Conservation (phyloP, 78 protist species). For the Tieghemostelium lacteum region DNA sequence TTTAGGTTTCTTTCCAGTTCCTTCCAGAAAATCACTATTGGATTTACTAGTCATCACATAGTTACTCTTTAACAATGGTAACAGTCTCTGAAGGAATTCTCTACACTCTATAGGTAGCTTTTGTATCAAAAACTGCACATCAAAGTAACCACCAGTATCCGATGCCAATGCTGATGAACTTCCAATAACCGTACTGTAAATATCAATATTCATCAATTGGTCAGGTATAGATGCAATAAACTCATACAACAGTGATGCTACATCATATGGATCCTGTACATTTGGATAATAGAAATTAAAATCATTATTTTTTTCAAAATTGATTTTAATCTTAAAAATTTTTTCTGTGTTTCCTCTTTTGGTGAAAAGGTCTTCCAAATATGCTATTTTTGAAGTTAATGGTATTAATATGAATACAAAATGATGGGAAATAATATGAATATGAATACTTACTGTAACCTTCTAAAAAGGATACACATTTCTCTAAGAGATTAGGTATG, state of each 20-base stretch:
- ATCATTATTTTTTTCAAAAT: slow-evolving; percentile 38
- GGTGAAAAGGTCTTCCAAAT: slow-evolving; percentile 35
- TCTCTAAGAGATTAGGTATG: slow-evolving; percentile 52
- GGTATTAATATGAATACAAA: not conserved
- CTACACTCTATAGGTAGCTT: slow-evolving; percentile 19
- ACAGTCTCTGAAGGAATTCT: slow-evolving; percentile 38
- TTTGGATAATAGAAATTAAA: slow-evolving; percentile 60
- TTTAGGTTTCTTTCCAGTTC: not conserved
- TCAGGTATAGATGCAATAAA: slow-evolving; percentile 55
- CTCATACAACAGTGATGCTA: slow-evolving; percentile 33
- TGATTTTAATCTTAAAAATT: not conserved
- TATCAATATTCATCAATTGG: slow-evolving; percentile 13
- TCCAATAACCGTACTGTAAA: not conserved
- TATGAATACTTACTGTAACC: slow-evolving; percentile 35
- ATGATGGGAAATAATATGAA: not conserved
- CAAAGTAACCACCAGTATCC: slow-evolving; percentile 62
- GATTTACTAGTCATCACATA: no score
- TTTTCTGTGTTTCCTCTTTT: not conserved
- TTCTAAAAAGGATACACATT: slow-evolving; percentile 46
- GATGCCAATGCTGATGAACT: not conserved
- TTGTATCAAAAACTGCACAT: slow-evolving; percentile 40
- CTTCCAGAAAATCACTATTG: not conserved
- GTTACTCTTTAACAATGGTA: slow-evolving; percentile 29
- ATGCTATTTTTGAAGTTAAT: not conserved
- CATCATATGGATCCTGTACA: slow-evolving; percentile 55